Percentiles rank a stretch among this genome's conserved stretches.
Evolutionary conservation across 2,329 filamentous ascomycete species (phyloP).

Genomic region (Zopfia rhizophila): DNA sequence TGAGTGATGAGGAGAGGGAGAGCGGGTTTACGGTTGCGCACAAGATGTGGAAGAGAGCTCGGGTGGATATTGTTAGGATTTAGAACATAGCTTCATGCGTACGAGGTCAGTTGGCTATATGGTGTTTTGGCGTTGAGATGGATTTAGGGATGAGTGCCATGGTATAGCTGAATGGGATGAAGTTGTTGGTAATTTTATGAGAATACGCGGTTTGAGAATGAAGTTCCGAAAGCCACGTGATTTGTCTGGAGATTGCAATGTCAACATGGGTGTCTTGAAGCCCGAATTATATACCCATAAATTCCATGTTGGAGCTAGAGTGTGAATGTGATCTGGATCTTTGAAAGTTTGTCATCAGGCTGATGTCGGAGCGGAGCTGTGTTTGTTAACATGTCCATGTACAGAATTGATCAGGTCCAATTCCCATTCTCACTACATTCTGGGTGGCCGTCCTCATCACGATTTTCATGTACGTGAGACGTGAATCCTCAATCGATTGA

Average conservation of each 20-base stretch:
- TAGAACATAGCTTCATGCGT: conserved; percentile 27
- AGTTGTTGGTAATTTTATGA: no score
- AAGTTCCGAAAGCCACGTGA: not conserved
- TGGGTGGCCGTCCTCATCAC: not conserved
- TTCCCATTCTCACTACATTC: not conserved
- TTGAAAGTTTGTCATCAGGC: not conserved
- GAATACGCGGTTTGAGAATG: not conserved
- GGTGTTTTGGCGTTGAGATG: not conserved
- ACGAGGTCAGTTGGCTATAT: not conserved
- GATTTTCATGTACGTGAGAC: not conserved
- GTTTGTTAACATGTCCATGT: not conserved
- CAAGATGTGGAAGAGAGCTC: conserved; percentile 80
- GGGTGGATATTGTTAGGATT: conserved; percentile 88
- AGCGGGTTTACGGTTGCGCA: conserved; percentile 71
- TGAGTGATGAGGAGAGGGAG: conserved; percentile 68
- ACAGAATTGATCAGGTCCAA: not conserved
- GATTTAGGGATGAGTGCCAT: not conserved
- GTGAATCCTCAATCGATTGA: no score
- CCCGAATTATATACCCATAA: no score
- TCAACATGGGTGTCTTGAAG: no score
- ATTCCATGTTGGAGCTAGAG: not conserved
- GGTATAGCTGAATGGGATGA: no score
- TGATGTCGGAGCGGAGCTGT: not conserved
- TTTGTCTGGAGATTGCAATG: not conserved
- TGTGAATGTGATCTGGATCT: not conserved